Base-by-base conservation (phyloP, 2,329 filamentous ascomycete species). In the Fusarium acutatum region DNA sequence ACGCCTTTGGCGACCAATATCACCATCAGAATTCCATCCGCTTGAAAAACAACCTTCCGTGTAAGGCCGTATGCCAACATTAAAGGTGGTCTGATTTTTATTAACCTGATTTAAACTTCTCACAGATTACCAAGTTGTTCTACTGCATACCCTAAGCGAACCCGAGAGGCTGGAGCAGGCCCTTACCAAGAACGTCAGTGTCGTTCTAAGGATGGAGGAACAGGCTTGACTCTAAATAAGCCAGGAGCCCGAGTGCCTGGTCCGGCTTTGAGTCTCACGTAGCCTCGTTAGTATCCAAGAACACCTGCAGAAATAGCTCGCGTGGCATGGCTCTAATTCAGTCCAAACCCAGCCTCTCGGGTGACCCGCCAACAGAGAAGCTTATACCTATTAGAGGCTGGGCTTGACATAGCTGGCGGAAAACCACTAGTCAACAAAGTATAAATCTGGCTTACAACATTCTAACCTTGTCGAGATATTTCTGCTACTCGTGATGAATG, bases 11-110 rank as follows among this genome's bases (percentile, higher is more conserved):
- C 18, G 1, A 28, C 12, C 9, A 22, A 30, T 22, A 47, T 17
- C 4, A 9, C 10, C 10, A 18, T 4, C 7, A 32, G 10, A n/a
- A n/a, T 32, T n/a, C 28, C 28, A 32, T 8, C 3, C 3, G 0
- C 9, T 30, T 18, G 22, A 49, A 49, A 32, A 49, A 2, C 11
- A 13, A 13, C 15, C 5, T n/a, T 5, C 22, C 14, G 14, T 13
- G 10, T 12, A n/a, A 12, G 5, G 22, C 15, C n/a, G 15, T 10
- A n/a, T 49, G 7, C 22, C 3, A 32, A 0, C 0, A n/a, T n/a
- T 15, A 18, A 32, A 17, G 32, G 22, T 49, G 46, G 46, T 7
- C 46, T n/a, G 46, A 49, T 13, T n/a, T 32, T n/a, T 15, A 3
- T 14, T 3, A n/a, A 6, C 5, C 17, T n/a, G 15, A n/a, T n/a